Evolutionary conservation across 345 rosid species (phyloP).

Genomic region (Acer yangbiense): DNA sequence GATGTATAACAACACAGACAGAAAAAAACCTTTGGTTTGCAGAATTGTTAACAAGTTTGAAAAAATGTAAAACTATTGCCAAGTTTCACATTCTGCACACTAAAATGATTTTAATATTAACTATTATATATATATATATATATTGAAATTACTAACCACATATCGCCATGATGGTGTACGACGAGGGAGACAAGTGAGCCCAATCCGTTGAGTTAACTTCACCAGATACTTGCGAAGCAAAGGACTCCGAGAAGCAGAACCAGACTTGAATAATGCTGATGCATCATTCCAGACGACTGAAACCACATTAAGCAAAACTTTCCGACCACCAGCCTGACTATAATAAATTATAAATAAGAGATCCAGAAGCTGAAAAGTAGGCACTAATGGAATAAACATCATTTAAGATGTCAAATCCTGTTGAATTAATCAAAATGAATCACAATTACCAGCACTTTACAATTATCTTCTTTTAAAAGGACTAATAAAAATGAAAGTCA

Average conservation of each 20-base stretch:
- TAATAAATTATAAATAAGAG: conserved; percentile 28
- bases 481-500: neutral
- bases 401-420: neutral
- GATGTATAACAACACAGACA: neutral
- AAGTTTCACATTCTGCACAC: neutral
- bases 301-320: conserved; percentile 61
- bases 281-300: conserved; percentile 63
- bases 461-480: neutral
- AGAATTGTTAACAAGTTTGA: neutral
- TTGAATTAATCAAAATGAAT: neutral
- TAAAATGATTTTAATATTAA: no score
- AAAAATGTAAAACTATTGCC: no score
- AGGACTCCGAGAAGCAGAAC: conserved; percentile 66
- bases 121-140: neutral
- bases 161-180: conserved; percentile 82
- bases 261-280: conserved; percentile 59
- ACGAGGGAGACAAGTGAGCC: conserved; percentile 83
- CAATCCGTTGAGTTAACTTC: conserved; percentile 87
- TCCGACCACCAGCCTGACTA: conserved; percentile 77
- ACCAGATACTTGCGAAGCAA: conserved; percentile 83
- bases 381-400: neutral
- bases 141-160: conserved; percentile 57
- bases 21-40: neutral
- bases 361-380: conserved; percentile 18
- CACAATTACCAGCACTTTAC: neutral